Evolutionary conservation across 2,329 filamentous ascomycete species (phyloP).

Genomic region (Beauveria bassiana): DNA sequence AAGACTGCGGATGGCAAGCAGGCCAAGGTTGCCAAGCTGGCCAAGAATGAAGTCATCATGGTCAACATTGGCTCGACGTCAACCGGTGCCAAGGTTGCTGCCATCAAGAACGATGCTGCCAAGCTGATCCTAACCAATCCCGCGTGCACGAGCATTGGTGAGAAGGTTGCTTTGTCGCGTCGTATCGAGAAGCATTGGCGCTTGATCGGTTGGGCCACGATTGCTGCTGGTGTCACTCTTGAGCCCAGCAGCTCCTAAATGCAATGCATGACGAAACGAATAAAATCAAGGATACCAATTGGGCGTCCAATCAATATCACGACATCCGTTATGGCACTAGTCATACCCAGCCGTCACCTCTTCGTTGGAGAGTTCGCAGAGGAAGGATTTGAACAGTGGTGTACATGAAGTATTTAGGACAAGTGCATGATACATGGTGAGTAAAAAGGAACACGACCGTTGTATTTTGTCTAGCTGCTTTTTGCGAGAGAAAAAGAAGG

Average conservation of each 20-base stretch:
- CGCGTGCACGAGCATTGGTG: slow-evolving; percentile 92
- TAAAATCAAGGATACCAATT: background rate
- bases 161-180: slow-evolving; percentile 93
- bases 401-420: background rate
- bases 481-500: background rate
- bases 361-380: background rate
- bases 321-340: background rate
- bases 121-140: slow-evolving; percentile 89
- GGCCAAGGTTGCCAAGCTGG: slow-evolving; percentile 95
- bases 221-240: slow-evolving; percentile 54
- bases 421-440: slow-evolving; percentile 2
- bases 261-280: background rate
- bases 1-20: slow-evolving; percentile 98
- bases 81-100: slow-evolving; percentile 93
- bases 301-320: background rate
- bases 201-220: slow-evolving; percentile 84
- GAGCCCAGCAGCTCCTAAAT: slow-evolving; percentile 41
- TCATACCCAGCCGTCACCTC: background rate
- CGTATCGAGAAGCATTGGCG: slow-evolving; percentile 99
- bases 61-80: slow-evolving; percentile 98
- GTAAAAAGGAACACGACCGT: background rate
- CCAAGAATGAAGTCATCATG: slow-evolving; percentile 99
- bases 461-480: slow-evolving; percentile 5
- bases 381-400: background rate
- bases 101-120: slow-evolving; percentile 94